phyloP scores from a whole-genome alignment of 176 grass and related monocot species.

The Miscanthus lutarioriparius region DNA sequence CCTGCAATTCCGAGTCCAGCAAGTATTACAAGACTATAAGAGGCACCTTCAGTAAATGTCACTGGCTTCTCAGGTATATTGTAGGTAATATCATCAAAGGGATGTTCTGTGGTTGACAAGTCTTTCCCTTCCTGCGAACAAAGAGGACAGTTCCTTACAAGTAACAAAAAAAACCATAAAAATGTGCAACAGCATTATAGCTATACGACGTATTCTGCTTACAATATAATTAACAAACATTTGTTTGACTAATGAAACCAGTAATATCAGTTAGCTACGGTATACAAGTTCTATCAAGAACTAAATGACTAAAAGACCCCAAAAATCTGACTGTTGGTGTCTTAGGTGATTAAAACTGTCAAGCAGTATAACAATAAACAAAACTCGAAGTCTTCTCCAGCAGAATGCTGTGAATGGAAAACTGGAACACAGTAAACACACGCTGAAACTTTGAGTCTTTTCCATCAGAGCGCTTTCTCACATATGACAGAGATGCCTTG shows the following conservation, averaged over 20 bases:
- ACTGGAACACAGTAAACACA: constrained; percentile 1
- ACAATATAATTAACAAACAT: background rate
- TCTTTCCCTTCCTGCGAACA: constrained; percentile 69
- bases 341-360: constrained; percentile 23
- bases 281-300: background rate
- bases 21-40: constrained; percentile 87
- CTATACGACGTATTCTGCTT: background rate
- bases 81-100: constrained; percentile 89
- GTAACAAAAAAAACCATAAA: constrained; percentile 8
- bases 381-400: background rate
- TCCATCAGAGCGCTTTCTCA: background rate
- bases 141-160: constrained; percentile 22
- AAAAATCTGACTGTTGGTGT: background rate
- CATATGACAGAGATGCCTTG: background rate
- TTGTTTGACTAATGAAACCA: constrained; percentile 8
- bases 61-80: constrained; percentile 96
- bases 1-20: constrained; percentile 85
- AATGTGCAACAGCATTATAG: background rate
- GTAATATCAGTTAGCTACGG: constrained; percentile 6
- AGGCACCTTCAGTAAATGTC: constrained; percentile 89
- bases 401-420: background rate
- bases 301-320: background rate
- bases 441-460: background rate
- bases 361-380: background rate
- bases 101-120: constrained; percentile 76